Conservation (phyloP, 345 rosid species). For the Ceriops decandra region DNA sequence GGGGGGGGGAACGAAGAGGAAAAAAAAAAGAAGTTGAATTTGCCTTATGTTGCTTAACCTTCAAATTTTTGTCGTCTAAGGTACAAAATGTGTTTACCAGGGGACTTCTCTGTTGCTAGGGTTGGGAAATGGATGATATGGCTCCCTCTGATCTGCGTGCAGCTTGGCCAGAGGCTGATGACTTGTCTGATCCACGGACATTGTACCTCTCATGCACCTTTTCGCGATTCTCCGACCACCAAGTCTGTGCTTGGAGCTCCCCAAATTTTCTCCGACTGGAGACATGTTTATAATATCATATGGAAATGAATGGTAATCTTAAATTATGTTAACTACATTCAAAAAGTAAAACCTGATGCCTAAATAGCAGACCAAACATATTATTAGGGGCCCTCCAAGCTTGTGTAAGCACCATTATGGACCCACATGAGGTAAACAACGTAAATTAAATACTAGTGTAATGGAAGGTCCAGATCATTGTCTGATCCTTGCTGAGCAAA, state of each 20-base stretch:
- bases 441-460: too few relatives aligned
- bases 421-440: too few relatives aligned
- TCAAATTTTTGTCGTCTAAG: constrained; percentile 1
- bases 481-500: background rate
- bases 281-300: constrained; percentile 4
- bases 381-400: too few relatives aligned
- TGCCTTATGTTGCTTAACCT: constrained; percentile 9
- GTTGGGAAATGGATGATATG: constrained; percentile 47
- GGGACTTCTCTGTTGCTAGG: constrained; percentile 22
- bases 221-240: constrained; percentile 99
- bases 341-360: background rate
- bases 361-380: too few relatives aligned
- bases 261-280: constrained; percentile 87
- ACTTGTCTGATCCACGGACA: constrained; percentile 71
- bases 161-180: constrained; percentile 53
- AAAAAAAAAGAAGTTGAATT: constrained; percentile 6
- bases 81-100: constrained; percentile 21
- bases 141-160: constrained; percentile 55
- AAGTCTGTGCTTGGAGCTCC: constrained; percentile 90
- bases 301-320: background rate
- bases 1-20: constrained; percentile 10
- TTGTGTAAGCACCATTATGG: too few relatives aligned
- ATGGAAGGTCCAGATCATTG: too few relatives aligned
- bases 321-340: background rate
- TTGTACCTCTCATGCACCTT: constrained; percentile 85